phyloP scores from a whole-genome alignment of 306 rosid genomes.

The Dalbergia cultrata region DNA sequence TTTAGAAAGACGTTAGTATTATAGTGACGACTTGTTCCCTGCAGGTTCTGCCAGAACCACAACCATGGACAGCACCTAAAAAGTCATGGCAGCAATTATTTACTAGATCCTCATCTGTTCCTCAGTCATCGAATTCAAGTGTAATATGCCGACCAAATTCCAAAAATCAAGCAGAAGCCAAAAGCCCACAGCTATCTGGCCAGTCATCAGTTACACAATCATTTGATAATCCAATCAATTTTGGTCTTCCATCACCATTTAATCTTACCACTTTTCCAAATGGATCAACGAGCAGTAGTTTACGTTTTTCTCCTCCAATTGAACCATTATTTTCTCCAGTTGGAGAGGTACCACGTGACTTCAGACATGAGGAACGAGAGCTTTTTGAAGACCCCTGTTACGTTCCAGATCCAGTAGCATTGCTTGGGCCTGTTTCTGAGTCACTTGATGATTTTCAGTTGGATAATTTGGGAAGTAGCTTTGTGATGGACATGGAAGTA shows the following conservation, averaged over 20 bases:
- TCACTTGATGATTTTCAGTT: conserved; percentile 91
- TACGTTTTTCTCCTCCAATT: conserved; percentile 87
- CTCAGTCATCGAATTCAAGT: conserved; percentile 70
- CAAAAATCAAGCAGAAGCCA: conserved; percentile 69
- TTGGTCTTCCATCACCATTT: conserved; percentile 94
- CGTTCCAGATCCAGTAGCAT: conserved; percentile 83
- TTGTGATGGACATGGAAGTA: conserved; percentile 61
- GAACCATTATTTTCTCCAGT: conserved; percentile 75
- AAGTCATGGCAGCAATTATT: conserved; percentile 98
- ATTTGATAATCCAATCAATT: conserved; percentile 83
- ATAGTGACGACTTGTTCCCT: conserved; percentile 48
- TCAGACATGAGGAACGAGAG: conserved; percentile 81
- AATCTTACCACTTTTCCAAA: conserved; percentile 64
- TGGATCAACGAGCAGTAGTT: conserved; percentile 63
- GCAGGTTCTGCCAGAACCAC: conserved; percentile 79
- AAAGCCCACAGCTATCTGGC: conserved; percentile 64
- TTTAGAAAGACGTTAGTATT: conserved; percentile 40
- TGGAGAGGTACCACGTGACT: conserved; percentile 63
- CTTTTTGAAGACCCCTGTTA: conserved; percentile 96
- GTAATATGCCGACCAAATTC: conserved; percentile 90
- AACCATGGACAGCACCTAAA: conserved; percentile 75
- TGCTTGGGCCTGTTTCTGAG: conserved; percentile 97
- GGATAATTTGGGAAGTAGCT: conserved; percentile 80
- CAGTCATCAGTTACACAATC: conserved; percentile 68
- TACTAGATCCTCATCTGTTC: conserved; percentile 76